Base-by-base conservation (phyloP, 164 flowering plant genomes). In the Dillenia suffruticosa region DNA sequence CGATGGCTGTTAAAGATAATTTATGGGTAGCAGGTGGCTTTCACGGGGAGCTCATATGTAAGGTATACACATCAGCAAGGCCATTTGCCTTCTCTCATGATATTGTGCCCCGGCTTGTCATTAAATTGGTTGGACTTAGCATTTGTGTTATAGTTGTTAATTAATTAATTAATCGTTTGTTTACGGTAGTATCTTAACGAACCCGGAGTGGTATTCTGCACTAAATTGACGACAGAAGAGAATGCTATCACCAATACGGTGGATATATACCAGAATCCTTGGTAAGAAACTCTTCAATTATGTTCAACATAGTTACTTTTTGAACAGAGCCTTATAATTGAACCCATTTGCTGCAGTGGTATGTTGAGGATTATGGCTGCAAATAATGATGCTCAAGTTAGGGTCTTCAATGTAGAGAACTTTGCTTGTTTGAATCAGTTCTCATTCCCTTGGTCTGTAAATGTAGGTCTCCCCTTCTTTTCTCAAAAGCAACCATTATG, bases 21-120 rank as follows among this genome's bases (percentile, higher is more conserved):
- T 66, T 93, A 52, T 48, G 89, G 79, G 97, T 80, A 5, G 94
- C 92, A 16, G 98, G 98, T 62, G 98, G 98, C 44, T 90, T 90
- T 66, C 92, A 79, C n/a, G 98, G 98, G 62, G 98, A 93, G 74
- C 94, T 93, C 15, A 80, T 93, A 48, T 89, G 92, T 76, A 93
- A 93, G 98, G 98, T 93, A 81, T 12, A 6, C 2, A 43, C 19
- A n/a, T 10, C 53, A 44, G 19, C 24, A 24, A 44, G 13, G 12
- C 15, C 24, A 10, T 40, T 51, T 32, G 13, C 51, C 57, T 57
- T 66, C 19, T 48, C 9, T 64, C 22, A 9, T 50, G 19, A 57
- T 46, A 24, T 19, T 16, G 4, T 14, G 16, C 56, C 43, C 12
- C 8, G 17, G 9, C 19, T 45, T 46, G 10, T 24, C 58, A 47